phyloP scores from a whole-genome alignment of 2,329 filamentous ascomycete genomes.

The Xylaria arbuscula region DNA sequence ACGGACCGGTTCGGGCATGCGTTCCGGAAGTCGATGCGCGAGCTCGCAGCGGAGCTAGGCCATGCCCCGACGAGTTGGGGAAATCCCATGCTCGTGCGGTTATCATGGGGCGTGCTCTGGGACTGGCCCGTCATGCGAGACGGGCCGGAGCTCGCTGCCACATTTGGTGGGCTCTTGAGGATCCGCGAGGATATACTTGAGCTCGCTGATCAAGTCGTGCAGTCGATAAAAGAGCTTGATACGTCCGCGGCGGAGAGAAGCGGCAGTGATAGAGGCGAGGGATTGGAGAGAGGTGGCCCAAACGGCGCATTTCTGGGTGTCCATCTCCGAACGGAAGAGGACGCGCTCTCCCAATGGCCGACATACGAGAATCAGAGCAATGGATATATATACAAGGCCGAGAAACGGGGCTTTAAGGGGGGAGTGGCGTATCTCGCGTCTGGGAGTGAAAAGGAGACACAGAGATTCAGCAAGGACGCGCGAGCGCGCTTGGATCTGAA shows the following conservation, averaged over 20 bases:
- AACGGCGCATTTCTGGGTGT: slow-evolving; percentile 51
- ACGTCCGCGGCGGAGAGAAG: slow-evolving; percentile 41
- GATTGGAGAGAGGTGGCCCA: slow-evolving; percentile 4
- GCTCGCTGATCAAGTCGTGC: slow-evolving; percentile 40
- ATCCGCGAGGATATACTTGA: slow-evolving; percentile 52
- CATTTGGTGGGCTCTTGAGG: slow-evolving; percentile 57
- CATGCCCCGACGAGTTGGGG: slow-evolving; percentile 34
- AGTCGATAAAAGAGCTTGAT: slow-evolving; percentile 38
- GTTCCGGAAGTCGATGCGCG: slow-evolving; percentile 49
- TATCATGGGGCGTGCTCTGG: slow-evolving; percentile 57
- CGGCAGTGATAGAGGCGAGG: slow-evolving; percentile 26
- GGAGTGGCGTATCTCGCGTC: slow-evolving; percentile 57
- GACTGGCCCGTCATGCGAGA: slow-evolving; percentile 60
- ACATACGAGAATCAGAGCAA: slow-evolving; percentile 55
- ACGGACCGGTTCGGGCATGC: slow-evolving; percentile 51
- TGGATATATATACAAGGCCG: slow-evolving; percentile 53
- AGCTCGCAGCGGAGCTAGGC: slow-evolving; percentile 37
- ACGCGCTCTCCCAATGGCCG: slow-evolving; percentile 58
- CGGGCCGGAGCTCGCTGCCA: slow-evolving; percentile 57
- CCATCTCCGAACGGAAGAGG: slow-evolving; percentile 59
- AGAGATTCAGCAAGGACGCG: slow-evolving; percentile 51
- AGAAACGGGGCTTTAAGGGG: slow-evolving; percentile 48
- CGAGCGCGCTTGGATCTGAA: slow-evolving; percentile 43
- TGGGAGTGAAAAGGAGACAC: slow-evolving; percentile 55
- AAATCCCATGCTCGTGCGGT: slow-evolving; percentile 52